These are phyloP conservation scores for Ochetophila trinervis DNA, from an alignment of 306 rosid genomes.

Conservation along the genomic window DNA sequence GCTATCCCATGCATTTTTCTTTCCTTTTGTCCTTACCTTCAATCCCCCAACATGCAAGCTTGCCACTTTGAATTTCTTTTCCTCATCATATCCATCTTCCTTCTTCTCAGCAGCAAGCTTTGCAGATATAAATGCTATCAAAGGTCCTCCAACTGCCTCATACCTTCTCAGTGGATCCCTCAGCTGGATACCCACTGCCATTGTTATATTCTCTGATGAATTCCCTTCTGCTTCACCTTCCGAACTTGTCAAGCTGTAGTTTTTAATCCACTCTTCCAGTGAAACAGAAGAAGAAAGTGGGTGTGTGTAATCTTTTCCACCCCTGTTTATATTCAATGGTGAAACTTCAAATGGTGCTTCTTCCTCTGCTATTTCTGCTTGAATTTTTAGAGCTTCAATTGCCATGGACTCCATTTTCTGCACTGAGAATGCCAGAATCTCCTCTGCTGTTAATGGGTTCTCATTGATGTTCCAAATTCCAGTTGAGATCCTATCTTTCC, in stretches of 20 bases:
- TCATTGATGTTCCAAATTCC: constrained; percentile 85
- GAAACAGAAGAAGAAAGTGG: constrained; percentile 58
- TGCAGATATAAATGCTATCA: constrained; percentile 60
- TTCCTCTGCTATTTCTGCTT: constrained; percentile 80
- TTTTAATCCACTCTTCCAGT: constrained; percentile 65
- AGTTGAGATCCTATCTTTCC: constrained; percentile 71
- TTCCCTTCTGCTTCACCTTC: constrained; percentile 3
- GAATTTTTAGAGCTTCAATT: constrained; percentile 72
- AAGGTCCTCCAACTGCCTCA: constrained; percentile 86
- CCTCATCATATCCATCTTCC: constrained; percentile 35
- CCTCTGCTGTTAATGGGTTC: constrained; percentile 51
- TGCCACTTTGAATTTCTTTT: constrained; percentile 50
- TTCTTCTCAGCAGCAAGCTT: constrained; percentile 1
- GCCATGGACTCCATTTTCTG: constrained; percentile 80
- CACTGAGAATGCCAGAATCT: constrained; percentile 60
- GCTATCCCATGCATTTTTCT: constrained; percentile 61
- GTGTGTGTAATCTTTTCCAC: constrained; percentile 33
- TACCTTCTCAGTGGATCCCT: constrained; percentile 74
- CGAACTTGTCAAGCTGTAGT: constrained; percentile 29
- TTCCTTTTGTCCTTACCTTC: constrained; percentile 47
- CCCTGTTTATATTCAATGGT: constrained; percentile 31
- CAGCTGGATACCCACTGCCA: constrained; percentile 60
- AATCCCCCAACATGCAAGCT: constrained; percentile 84
- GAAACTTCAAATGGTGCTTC: constrained; percentile 91
- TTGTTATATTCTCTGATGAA: constrained; percentile 33